Evolutionary conservation across 768 basidiomycete genomes (phyloP), one percentile per base, ranked within the genome.

Genomic region (Agrocybe praecox): DNA sequence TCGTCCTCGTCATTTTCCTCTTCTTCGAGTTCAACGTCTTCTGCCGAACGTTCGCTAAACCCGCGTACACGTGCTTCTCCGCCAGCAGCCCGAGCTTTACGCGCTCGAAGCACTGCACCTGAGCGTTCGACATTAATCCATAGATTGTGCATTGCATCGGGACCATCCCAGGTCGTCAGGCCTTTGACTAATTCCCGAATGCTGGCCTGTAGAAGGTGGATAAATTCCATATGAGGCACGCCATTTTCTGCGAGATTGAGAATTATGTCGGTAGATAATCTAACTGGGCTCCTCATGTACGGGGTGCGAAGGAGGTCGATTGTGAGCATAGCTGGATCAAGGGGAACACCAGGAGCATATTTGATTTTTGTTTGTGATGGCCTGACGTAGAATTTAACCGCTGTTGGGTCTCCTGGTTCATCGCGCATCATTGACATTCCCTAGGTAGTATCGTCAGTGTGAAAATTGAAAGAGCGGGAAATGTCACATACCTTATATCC

Each of bases 191-290:
- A 57, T 29, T 69, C 65, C 33, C 66, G 61, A 5, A 83, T 64
- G 19, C 67, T 71, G 12, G 63, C 44, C 56, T 72, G 69, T 32
- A 82, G 57, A 2, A 85, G 59, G 0, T 73, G 49, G 5, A 69
- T 47, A 58, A 88, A 84, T 5, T 76, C 66, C 0, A 44, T 3
- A 23, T 67, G 56, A 6, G 78, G 76, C 2, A 90, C 87, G 0
- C 83, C 83, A 61, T 89, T 89, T 54, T 88, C 86, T 0, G 81
- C 75, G 6, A 89, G 72, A 64, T 88, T 88, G 48, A 87, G 80
- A 34, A 88, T 82, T 0, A 78, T 81, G 60, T 90, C 86, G 1
- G 75, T 69, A 1, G 85, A 81, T 6, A 89, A 71, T 7, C 74
- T 71, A 6, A 76, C 72, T 1, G 81, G 77, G 1, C 75, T 73